A percentile compares a stretch with the other conserved stretches of the same genome.
phyloP scores from a whole-genome alignment of 2,329 filamentous ascomycete species.

The Paraphaeosphaeria sporulosa region DNA sequence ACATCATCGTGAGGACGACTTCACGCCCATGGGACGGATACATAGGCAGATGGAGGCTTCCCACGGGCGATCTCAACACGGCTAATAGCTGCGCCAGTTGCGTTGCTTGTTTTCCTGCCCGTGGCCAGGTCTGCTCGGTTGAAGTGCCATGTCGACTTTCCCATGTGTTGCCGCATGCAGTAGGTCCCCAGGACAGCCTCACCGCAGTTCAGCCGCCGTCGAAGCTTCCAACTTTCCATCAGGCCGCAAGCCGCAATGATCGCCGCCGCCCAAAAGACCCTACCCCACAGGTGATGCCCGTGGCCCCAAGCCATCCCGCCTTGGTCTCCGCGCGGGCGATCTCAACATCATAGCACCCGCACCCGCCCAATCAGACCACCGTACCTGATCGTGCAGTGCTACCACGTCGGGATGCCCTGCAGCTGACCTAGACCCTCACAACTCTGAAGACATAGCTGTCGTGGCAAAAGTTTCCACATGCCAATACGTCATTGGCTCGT shows the following conservation, averaged over 20 bases:
- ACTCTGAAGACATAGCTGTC: constrained; percentile 15
- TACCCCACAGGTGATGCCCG: constrained; percentile 18
- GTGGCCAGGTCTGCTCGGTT: background rate
- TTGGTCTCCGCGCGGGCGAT: constrained; percentile 30
- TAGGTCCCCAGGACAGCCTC: constrained; percentile 14
- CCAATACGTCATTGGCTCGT: constrained; percentile 30
- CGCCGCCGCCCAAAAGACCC: constrained; percentile 13
- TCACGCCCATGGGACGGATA: background rate
- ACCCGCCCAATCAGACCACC: constrained; percentile 33
- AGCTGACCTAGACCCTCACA: constrained; percentile 19
- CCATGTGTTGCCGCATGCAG: constrained; percentile 14
- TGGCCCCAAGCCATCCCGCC: constrained; percentile 33
- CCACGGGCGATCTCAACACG: background rate
- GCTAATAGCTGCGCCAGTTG: background rate
- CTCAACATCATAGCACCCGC: constrained; percentile 32
- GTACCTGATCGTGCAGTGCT: constrained; percentile 39
- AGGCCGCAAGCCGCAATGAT: constrained; percentile 15
- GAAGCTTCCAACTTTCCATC: constrained; percentile 17
- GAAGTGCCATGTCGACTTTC: constrained; percentile 4
- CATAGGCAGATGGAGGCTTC: background rate
- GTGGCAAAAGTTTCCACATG: constrained; percentile 8
- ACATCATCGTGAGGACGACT: constrained; percentile 2
- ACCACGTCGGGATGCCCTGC: constrained; percentile 25
- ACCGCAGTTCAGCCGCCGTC: constrained; percentile 12
- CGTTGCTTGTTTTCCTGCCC: background rate